phyloP scores from a whole-genome alignment of 495 filamentous ascomycete genomes.

The Penicillium bialowiezense region DNA sequence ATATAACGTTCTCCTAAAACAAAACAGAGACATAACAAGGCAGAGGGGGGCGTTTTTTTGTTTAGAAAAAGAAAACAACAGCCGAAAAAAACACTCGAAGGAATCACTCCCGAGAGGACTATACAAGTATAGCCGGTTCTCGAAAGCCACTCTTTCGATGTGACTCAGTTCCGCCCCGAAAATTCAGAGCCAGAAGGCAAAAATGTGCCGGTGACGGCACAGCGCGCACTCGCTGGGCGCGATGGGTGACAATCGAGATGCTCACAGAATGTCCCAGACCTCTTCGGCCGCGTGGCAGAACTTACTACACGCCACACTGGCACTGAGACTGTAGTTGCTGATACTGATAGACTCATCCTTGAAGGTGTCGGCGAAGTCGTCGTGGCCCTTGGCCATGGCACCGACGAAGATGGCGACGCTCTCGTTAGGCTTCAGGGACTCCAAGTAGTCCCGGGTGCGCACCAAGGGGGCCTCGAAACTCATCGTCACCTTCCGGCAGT shows the following conservation, averaged over 20 bases:
- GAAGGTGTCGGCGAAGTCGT: constrained; percentile 91
- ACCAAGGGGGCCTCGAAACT: constrained; percentile 88
- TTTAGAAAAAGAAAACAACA: constrained; percentile 10
- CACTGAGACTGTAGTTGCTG: constrained; percentile 95
- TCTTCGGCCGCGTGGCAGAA: constrained; percentile 99
- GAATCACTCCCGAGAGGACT: background rate
- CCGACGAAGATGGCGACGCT: constrained; percentile 97
- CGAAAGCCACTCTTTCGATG: background rate
- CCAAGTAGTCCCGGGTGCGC: constrained; percentile 83
- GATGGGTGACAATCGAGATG: constrained; percentile 6
- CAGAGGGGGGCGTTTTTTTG: constrained; percentile 1
- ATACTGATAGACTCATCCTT: constrained; percentile 98
- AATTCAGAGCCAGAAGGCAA: constrained; percentile 37
- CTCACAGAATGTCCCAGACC: constrained; percentile 85
- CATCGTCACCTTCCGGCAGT: constrained; percentile 95
- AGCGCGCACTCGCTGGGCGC: constrained; percentile 13
- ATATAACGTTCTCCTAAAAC: background rate
- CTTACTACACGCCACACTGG: constrained; percentile 97
- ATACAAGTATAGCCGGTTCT: background rate
- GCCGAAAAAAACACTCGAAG: constrained; percentile 4
- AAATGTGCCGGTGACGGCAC: constrained; percentile 5
- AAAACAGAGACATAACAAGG: constrained; percentile 7
- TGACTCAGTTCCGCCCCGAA: constrained; percentile 18
- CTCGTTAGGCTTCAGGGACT: constrained; percentile 71
- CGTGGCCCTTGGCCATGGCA: constrained; percentile 94